Percentiles rank a stretch among this genome's conserved stretches.
phyloP scores from a whole-genome alignment of 2,329 filamentous ascomycete genomes.

The Beauveria scarabaeidicola region DNA sequence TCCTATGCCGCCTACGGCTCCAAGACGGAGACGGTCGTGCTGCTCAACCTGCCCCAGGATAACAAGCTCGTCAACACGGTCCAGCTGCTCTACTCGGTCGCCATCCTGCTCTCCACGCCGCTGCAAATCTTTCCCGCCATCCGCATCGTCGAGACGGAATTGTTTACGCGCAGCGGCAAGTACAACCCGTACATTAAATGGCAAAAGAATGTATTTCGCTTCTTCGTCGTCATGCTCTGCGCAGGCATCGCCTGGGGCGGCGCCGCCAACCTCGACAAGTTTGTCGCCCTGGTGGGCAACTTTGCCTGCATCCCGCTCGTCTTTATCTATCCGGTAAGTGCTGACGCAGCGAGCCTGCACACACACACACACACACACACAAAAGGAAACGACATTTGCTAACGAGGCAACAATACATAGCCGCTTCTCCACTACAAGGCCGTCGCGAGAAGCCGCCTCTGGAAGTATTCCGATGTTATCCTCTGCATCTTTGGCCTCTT shows the following conservation, averaged over 20 bases:
- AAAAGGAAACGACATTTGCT: conserved; percentile 16
- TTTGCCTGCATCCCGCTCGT: conserved; percentile 97
- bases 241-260: conserved; percentile 85
- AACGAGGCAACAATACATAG: conserved; percentile 37
- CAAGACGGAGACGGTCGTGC: conserved; percentile 89
- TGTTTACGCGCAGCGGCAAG: conserved; percentile 91
- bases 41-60: conserved; percentile 93
- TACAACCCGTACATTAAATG: conserved; percentile 99
- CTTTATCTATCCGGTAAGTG: conserved; percentile 88
- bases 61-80: conserved; percentile 91
- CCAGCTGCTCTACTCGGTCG: conserved; percentile 93
- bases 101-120: conserved; percentile 92
- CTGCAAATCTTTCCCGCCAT: conserved; percentile 97
- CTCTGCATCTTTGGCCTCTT: conserved; percentile 76
- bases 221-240: conserved; percentile 82
- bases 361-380: too few relatives aligned
- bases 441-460: conserved; percentile 60
- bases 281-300: conserved; percentile 90
- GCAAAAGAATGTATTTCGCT: conserved; percentile 97
- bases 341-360: not conserved
- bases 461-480: conserved; percentile 62
- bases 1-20: conserved; percentile 96
- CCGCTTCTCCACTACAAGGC: conserved; percentile 82
- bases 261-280: conserved; percentile 91
- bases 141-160: conserved; percentile 86